Conservation (phyloP, 768 basidiomycete genomes). For the Mycena sanguinolenta region DNA sequence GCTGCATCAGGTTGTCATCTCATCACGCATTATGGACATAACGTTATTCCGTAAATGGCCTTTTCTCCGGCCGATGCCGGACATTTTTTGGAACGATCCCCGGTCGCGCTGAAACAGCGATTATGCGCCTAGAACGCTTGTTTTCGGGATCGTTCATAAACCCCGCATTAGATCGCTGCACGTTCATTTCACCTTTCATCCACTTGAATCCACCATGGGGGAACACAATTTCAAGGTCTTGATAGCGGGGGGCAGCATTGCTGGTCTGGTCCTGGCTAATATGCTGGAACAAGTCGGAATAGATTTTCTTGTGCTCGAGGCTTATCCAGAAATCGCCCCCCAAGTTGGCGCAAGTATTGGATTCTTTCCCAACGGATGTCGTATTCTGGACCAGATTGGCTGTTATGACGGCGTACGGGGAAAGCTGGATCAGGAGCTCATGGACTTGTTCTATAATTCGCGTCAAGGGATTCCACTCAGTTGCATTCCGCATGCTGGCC, state of each 20-base stretch:
- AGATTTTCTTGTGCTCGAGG: conserved; percentile 23
- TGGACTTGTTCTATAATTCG: conserved; percentile 13
- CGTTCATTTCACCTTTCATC: no score
- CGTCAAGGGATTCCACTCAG: conserved; percentile 1
- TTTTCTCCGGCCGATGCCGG: no score
- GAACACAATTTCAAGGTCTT: conserved; percentile 18
- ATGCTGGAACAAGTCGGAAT: conserved; percentile 23
- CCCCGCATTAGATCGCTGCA: no score
- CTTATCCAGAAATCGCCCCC: conserved; percentile 21
- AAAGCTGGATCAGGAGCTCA: conserved; percentile 11
- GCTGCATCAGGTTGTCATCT: not conserved
- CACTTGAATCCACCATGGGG: conserved; percentile 2
- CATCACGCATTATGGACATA: no score
- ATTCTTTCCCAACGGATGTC: conserved; percentile 23
- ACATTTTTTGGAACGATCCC: no score
- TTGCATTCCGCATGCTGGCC: not conserved
- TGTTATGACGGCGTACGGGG: conserved; percentile 15
- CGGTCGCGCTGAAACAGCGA: no score
- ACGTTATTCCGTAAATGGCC: no score
- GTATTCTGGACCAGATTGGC: conserved; percentile 21
- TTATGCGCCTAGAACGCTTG: no score
- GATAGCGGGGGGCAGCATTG: conserved; percentile 13
- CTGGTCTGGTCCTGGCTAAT: conserved; percentile 13
- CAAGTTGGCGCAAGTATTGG: conserved; percentile 27
- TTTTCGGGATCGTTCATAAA: no score